Base-by-base conservation (phyloP, 176 grass and related monocot genomes). In the Aegilops umbellulata region DNA sequence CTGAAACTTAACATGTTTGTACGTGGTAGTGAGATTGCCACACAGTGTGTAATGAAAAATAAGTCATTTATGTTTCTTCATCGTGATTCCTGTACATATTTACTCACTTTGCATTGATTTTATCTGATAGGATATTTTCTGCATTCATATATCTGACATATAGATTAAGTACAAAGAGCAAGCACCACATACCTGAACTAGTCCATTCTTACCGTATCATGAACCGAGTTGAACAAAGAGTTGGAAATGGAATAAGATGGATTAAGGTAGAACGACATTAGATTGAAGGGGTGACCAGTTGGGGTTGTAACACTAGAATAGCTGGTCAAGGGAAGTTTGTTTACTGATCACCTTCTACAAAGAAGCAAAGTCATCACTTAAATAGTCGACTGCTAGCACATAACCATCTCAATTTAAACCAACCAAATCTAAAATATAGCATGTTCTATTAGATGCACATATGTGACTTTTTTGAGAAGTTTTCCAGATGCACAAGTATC, bases 11-110 rank as follows among this genome's bases (percentile, higher is more conserved):
- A 7, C 38, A 42, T 73, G 38, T 26, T 53, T 53, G 49, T 53
- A 53, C 49, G 7, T 46, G 39, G 38, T 8, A 73, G 69, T 25
- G 13, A 72, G 10, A 72, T 72, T 72, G 12, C 16, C 55, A 42
- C 34, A 57, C 26, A 26, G n/a, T 26, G 34, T 26, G n/a, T 35
- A 47, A 29, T 61, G 74, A 88, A n/a, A 66, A 79, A 32, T 10
- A 32, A 60, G 80, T 24, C 23, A 65, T 80, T 49, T 62, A 64
- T 65, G 69, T 42, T 79, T 80, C 49, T 80, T 80, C 53, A n/a
- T 27, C 46, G 34, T 14, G 22, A 57, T 83, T 88, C 44, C 44
- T 81, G 12, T 47, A 30, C 38, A 19, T 23, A 19, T 64, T 42
- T 66, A 65, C 26, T 67, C 61, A 51, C 16, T 81, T 55, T 49